Base-by-base conservation (phyloP, 2,329 filamentous ascomycete species). In the Dactylonectria macrodidyma region DNA sequence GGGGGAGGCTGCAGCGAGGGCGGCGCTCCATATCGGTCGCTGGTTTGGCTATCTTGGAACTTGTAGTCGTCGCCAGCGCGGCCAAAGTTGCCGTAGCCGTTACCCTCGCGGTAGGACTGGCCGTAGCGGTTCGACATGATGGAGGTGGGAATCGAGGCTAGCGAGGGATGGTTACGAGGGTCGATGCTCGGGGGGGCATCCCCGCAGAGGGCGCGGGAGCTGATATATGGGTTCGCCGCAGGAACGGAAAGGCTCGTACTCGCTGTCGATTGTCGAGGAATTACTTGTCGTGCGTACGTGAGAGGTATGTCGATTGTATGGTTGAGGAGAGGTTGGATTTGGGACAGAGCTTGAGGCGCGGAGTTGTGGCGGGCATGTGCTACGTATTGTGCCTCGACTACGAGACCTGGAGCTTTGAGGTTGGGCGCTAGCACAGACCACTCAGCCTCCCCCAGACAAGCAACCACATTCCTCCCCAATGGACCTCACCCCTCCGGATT, bases 71-170 rank as follows among this genome's bases (percentile, higher is more conserved):
- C 86, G 60, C 81, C 80, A 57, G 75, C 60, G 47, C 75, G 66
- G 71, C 82, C 79, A 73, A 85, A 72, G 68, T 82, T 84, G 56
- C 85, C 86, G 72, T 86, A 86, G 62, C 83, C 81, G 65, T 82
- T 82, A 66, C 82, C 83, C 71, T 79, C 75, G 55, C 75, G 80
- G 67, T 75, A 73, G 64, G 85, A 77, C 68, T 76, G 80, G 75
- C 83, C 85, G 79, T 86, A 87, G 74, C 86, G 83, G 78, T 84
- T 84, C 73, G 86, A 81, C 87, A 89, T 89, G 78, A 65, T 81
- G 74, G 60, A 54, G 62, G 65, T 65, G 62, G 62, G 62, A 56
- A 62, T 50, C 55, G 65, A 75, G 57, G 75, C 59, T 60, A 67
- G 50, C 34, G 50, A 11, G 30, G 12, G 50, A 54, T 60, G 58